phyloP scores from a whole-genome alignment of 208 protist species.

The Crithidia expoeki region DNA sequence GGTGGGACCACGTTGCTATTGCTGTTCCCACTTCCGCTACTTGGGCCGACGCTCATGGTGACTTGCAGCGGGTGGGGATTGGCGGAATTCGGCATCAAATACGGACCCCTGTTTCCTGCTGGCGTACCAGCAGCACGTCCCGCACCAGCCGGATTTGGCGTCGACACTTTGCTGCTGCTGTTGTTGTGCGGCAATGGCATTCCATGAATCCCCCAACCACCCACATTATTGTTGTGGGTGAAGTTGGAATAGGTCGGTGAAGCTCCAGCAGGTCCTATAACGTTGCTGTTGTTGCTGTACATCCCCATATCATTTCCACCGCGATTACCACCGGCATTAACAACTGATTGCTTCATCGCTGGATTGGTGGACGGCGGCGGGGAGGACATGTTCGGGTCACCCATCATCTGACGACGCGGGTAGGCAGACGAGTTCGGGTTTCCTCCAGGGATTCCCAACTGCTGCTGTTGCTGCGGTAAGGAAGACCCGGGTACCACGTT shows the following conservation, averaged over 20 bases:
- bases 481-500: background rate
- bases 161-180: constrained; percentile 14
- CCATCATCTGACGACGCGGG: background rate
- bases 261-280: background rate
- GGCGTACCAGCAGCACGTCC: background rate
- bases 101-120: background rate
- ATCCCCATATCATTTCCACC: background rate
- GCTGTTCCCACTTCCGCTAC: background rate
- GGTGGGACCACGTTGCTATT: background rate
- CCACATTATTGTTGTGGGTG: background rate
- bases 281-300: constrained; percentile 6
- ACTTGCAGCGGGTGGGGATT: background rate
- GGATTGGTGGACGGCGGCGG: background rate
- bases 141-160: background rate
- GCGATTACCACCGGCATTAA: background rate
- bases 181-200: constrained; percentile 4
- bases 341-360: too few species aligned
- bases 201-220: background rate
- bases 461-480: background rate
- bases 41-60: background rate
- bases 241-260: background rate
- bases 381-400: background rate
- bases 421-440: background rate
- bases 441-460: background rate
- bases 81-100: background rate